A percentile compares a stretch with the other conserved stretches of the same genome.
Evolutionary conservation across 2,329 filamentous ascomycete genomes (phyloP).

Genomic region (Botrytis sinoallii): DNA sequence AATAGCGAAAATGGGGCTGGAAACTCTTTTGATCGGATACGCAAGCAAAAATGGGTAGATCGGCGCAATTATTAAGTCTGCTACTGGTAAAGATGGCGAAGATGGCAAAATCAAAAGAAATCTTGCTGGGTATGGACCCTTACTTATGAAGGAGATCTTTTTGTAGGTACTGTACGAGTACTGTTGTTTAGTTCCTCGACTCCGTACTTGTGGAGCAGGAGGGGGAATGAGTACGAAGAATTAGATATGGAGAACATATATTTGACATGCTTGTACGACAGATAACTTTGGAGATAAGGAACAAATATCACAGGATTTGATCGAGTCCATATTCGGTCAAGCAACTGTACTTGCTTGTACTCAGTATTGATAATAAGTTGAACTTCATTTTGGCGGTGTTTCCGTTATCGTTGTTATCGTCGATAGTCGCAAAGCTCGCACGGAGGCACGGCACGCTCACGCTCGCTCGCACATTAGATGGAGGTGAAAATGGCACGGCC

Average conservation of each 20-base stretch:
- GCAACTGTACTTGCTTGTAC: background rate
- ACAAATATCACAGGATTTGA: background rate
- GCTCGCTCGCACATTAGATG: background rate
- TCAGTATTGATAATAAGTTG: background rate
- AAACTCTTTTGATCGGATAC: background rate
- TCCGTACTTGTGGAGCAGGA: background rate
- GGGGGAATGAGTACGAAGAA: background rate
- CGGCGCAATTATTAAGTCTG: background rate
- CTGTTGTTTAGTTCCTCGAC: background rate
- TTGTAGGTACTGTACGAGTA: background rate
- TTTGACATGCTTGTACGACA: background rate
- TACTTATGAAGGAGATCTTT: background rate
- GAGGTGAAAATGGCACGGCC: background rate
- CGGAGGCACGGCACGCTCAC: no score
- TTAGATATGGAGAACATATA: background rate
- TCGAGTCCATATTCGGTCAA: background rate
- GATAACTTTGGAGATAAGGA: background rate
- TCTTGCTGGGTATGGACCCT: background rate
- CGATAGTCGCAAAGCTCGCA: background rate
- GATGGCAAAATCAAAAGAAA: background rate
- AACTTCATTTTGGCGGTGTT: background rate
- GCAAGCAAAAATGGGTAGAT: background rate
- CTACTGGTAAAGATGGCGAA: background rate
- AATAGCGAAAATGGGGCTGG: background rate
- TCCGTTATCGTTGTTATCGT: background rate